Evolutionary conservation across 495 filamentous ascomycete genomes (phyloP), one percentile per base, ranked within the genome.

Genomic region (Hyaloscypha bicolor): DNA sequence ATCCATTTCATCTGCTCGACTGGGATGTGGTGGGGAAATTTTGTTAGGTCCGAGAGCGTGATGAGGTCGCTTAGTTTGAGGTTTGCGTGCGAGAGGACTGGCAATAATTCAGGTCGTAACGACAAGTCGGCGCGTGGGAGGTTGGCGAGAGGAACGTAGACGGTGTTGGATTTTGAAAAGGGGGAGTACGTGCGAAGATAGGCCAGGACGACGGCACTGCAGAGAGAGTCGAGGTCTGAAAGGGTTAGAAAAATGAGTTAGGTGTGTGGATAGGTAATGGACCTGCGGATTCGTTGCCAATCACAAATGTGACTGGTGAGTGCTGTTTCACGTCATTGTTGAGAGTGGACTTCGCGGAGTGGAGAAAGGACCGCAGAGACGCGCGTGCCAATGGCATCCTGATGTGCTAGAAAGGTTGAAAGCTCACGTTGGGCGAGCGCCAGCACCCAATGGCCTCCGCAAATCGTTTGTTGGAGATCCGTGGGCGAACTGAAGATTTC

Each of bases 161-260:
- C 79, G 1, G 82, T 80, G 32, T 75, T 69, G 6, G 69, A 78
- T 61, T 76, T 77, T 68, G 76, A 80, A 70, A 76, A 77, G 66
- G 76, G 79, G 71, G 78, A 78, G 71, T 82, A 77, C 53, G 84
- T 87, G 64, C 88, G 87, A 65, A 96, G 84, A 79, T 97, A 98
- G 53, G 94, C 90, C 57, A 92, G 91, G 55, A 96, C 76, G n/a
- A 98, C 78, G 19, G 94, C 86, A 42, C 87, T 92, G 76, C 91
- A 91, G 63, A 98, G 86, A 14, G 96, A 97, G 78, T 99, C 95
- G 72, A 99, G 89, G 75, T 99, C 95, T 85, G 78, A 6, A 22
- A 9, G 29, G 33, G 22, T 56, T 39, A 60, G 48, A 30, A 9
- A 9, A n/a, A 22, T 6, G 37, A 12, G 12, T 19, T 19, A 51